These are phyloP conservation scores for Flaveria floridana DNA, from an alignment of 140 eudicot species.

Conservation along the genomic window DNA sequence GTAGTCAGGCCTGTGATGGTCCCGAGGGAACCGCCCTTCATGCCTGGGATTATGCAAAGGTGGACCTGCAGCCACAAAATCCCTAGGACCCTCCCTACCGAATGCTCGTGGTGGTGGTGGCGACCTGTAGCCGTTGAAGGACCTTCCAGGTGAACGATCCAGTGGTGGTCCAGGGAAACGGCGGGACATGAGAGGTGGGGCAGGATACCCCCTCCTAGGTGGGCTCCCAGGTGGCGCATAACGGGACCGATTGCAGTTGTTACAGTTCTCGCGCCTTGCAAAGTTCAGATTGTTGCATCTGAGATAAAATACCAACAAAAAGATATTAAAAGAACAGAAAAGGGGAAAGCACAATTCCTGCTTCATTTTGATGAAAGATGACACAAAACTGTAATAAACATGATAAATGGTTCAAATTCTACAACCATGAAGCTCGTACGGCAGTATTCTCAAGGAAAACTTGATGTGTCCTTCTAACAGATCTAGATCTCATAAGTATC, in stretches of 20 bases:
- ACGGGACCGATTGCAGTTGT: constrained; percentile 87
- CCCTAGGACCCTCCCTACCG: constrained; percentile 67
- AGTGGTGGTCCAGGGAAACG: constrained; percentile 67
- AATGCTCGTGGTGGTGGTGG: constrained; percentile 94
- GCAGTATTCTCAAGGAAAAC: too few species aligned
- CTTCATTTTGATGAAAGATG: neutral
- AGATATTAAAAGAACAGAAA: neutral
- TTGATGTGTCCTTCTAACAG: neutral
- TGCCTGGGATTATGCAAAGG: constrained; percentile 59
- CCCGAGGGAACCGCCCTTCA: constrained; percentile 74
- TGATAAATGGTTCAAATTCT: too few species aligned
- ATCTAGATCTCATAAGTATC: neutral
- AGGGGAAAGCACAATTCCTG: neutral
- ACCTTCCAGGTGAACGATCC: constrained; percentile 69
- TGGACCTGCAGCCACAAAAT: constrained; percentile 53
- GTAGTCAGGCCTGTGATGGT: constrained; percentile 50
- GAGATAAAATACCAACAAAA: constrained; percentile 6
- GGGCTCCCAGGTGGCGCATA: constrained; percentile 57
- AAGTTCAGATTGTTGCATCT: constrained; percentile 90
- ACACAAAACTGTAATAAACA: too few species aligned
- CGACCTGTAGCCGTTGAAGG: constrained; percentile 67
- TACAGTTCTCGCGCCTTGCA: constrained; percentile 83
- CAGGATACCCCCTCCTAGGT: constrained; percentile 67
- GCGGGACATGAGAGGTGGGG: constrained; percentile 53
- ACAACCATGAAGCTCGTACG: too few species aligned